Percentiles rank a stretch among this genome's conserved stretches.
Evolutionary conservation across 257 asterid genomes (phyloP).

Genomic region (Penstemon newberryi): DNA sequence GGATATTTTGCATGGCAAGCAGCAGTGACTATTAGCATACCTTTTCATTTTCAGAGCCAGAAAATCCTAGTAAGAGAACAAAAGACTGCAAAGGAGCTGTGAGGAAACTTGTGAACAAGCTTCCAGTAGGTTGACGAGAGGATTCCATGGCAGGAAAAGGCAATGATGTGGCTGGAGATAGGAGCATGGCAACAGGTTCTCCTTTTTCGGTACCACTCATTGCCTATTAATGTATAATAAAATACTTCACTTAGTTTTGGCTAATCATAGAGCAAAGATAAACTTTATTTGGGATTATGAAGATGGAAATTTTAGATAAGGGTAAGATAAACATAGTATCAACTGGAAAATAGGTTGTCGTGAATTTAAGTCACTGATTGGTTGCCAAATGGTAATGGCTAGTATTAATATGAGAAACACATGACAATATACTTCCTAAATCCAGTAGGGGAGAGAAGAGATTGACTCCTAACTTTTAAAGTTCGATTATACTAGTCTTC

Average conservation of each 20-base stretch:
- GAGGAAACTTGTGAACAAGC: conserved; percentile 85
- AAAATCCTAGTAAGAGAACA: conserved; percentile 71
- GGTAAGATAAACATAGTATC: conserved; percentile 4
- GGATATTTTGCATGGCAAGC: conserved; percentile 3
- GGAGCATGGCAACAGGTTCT: conserved; percentile 83
- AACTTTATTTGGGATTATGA: neutral
- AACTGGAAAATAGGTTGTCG: conserved; percentile 3
- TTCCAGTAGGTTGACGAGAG: conserved; percentile 73
- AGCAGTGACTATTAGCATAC: conserved; percentile 35
- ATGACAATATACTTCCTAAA: conserved; percentile 4
- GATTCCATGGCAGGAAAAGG: conserved; percentile 60
- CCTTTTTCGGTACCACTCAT: conserved; percentile 89
- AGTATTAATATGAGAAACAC: neutral
- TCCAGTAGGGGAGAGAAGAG: neutral
- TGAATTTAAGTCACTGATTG: neutral
- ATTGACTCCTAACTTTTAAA: neutral
- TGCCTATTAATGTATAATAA: conserved; percentile 43
- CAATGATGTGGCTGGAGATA: conserved; percentile 71
- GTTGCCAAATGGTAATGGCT: neutral
- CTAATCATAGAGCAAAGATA: conserved; percentile 14
- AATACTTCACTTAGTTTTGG: conserved; percentile 26
- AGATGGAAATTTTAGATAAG: conserved; percentile 5
- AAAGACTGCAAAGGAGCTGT: conserved; percentile 86
- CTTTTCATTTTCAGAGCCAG: conserved; percentile 73
- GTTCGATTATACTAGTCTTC: neutral